Evolutionary conservation across 1,284 basidiomycete genomes (phyloP), one percentile per base, ranked within the genome.

Genomic region (Exsudoporus floridanus): DNA sequence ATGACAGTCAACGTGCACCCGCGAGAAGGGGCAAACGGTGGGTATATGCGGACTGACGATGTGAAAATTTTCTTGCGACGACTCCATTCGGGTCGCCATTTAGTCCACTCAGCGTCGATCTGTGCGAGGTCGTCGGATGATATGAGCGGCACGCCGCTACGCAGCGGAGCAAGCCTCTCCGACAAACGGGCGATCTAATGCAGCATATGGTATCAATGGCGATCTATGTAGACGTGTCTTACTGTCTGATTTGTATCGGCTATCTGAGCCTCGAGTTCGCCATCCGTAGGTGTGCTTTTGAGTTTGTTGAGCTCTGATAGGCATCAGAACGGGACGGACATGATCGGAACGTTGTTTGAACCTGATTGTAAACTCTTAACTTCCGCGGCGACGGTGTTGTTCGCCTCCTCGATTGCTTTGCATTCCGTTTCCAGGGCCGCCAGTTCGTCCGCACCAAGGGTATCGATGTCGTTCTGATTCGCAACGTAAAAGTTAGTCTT

Each of bases 401-500:
- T 86, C 31, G 75, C 75, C 46, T 86, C 88, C 27, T 86, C 83
- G 9, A 85, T 63, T 6, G 65, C 58, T 54, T 81, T 80, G 54
- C 77, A 72, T 56, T 88, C 81, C 0, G 65, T 64, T 61, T 88
- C 82, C 13, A 87, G 72, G 2, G 71, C 70, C 23, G 82, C 75
- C 33, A 90, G 71, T 56, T 84, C 78, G 43, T 82, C 80, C 3
- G 77, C 65, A 2, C 83, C 78, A 52, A 89, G 73, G 18, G 81
- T 75, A 34, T 83, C 79, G 31, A 88, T 73, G 41, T 80, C 83
- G 7, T 77, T 76, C 66, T 90, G 87, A 58, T 90, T 88, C 16
- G 79, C 80, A n/a, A 91, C 89, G 60, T 89, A 92, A 65, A 90
- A 87, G 0, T 84, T 87, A 14, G 85, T 89, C 69, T 94, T 95